Percentiles rank a stretch among this genome's conserved stretches.
These are phyloP conservation scores for Rhododendron ferrugineum DNA, from an alignment of 148 eudicot genomes.

Conservation along the genomic window DNA sequence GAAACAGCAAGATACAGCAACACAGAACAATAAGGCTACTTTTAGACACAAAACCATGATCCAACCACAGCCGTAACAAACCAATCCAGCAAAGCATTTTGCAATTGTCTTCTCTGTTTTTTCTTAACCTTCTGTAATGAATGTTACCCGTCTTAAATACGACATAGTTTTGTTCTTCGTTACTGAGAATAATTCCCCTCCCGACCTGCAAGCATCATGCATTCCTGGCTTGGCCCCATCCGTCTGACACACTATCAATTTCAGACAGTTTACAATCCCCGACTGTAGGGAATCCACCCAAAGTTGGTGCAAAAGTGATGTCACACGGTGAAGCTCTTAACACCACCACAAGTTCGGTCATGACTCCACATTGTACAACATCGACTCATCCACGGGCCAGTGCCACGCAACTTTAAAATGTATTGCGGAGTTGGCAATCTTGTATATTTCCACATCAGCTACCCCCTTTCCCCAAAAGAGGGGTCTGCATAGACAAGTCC, in stretches of 20 bases:
- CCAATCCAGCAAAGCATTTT: neutral
- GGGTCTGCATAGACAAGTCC: neutral
- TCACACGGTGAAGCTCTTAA: neutral
- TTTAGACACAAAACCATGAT: neutral
- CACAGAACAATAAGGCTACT: neutral
- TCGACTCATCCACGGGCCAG: neutral
- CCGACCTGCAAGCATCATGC: neutral
- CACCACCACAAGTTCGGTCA: neutral
- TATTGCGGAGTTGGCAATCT: neutral
- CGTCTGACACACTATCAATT: neutral
- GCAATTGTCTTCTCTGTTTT: neutral
- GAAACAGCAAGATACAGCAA: neutral
- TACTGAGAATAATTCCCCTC: neutral
- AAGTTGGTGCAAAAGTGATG: neutral
- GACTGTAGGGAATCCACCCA: neutral
- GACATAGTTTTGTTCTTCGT: neutral
- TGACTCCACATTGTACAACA: neutral
- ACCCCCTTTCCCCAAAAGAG: neutral
- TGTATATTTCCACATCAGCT: neutral
- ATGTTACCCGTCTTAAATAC: neutral
- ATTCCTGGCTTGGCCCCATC: neutral
- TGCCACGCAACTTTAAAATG: neutral
- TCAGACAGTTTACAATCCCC: neutral
- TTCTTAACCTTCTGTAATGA: neutral
- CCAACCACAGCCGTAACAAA: neutral